Conservation (phyloP, 352 stramenopile genomes). For the Phytopythium aichiense region DNA sequence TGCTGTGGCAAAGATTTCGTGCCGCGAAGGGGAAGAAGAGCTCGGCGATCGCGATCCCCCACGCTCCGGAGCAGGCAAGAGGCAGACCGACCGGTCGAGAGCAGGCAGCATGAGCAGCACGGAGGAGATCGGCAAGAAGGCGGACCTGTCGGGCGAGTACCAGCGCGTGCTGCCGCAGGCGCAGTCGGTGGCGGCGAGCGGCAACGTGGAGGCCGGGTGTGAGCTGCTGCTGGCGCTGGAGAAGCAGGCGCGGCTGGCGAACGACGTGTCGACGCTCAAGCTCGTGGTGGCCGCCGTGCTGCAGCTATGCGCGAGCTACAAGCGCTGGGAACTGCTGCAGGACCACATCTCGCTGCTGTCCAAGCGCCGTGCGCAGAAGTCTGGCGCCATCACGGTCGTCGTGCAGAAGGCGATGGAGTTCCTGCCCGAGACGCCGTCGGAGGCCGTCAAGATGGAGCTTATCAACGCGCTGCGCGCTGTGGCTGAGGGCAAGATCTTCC, state of each 20-base stretch:
- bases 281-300: conserved; percentile 69
- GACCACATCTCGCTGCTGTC: conserved; percentile 80
- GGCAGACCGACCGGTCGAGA: background rate
- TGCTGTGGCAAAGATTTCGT: conserved; percentile 22
- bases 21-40: background rate
- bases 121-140: conserved; percentile 82
- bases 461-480: conserved; percentile 93
- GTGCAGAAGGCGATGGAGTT: conserved; percentile 86
- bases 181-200: conserved; percentile 51
- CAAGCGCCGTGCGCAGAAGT: conserved; percentile 90
- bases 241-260: conserved; percentile 77
- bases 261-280: conserved; percentile 86
- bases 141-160: conserved; percentile 59
- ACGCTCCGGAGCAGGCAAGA: background rate
- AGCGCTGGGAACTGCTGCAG: conserved; percentile 89
- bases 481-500: conserved; percentile 97
- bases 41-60: background rate
- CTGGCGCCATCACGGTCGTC: conserved; percentile 76
- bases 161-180: conserved; percentile 66
- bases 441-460: conserved; percentile 90
- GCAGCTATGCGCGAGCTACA: conserved; percentile 72
- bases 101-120: conserved; percentile 37
- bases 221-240: conserved; percentile 84
- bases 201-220: conserved; percentile 78
- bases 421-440: conserved; percentile 63